Evolutionary conservation across 768 basidiomycete species (phyloP).

Genomic region (Heimioporus sp.): DNA sequence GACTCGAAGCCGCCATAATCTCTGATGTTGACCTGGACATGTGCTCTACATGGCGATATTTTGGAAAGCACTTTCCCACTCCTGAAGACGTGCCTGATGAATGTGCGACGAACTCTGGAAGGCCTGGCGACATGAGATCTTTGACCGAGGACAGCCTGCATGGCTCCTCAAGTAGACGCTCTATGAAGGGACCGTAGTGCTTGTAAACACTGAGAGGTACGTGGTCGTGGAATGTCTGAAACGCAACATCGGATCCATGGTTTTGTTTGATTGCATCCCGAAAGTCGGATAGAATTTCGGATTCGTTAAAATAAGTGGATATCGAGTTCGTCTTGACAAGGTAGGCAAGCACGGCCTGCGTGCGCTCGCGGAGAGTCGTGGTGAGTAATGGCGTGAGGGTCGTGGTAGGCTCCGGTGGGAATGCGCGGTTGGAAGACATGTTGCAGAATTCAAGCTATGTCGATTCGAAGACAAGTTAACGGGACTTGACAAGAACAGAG

Average conservation of each 20-base stretch:
- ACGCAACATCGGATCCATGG: slow-evolving; percentile 1
- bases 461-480: no score
- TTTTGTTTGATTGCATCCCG: slow-evolving; percentile 2
- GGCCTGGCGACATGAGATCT: slow-evolving; percentile 20
- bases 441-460: no score
- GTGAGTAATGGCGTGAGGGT: not conserved
- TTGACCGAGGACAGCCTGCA: slow-evolving; percentile 17
- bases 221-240: slow-evolving; percentile 6
- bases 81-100: slow-evolving; percentile 18
- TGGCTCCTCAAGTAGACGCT: slow-evolving; percentile 18
- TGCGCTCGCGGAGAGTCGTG: slow-evolving; percentile 16
- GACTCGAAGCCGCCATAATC: slow-evolving; percentile 11
- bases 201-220: not conserved
- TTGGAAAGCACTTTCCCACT: slow-evolving; percentile 16
- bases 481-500: no score
- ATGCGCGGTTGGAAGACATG: no score
- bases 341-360: slow-evolving; percentile 21
- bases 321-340: slow-evolving; percentile 19
- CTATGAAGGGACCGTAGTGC: slow-evolving; percentile 11
- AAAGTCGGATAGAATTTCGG: slow-evolving; percentile 12
- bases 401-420: no score
- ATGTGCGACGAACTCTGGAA: slow-evolving; percentile 22
- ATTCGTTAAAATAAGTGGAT: slow-evolving; percentile 15
- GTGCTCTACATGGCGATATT: slow-evolving; percentile 20
- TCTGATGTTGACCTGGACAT: slow-evolving; percentile 15